Percentiles rank a stretch among this genome's conserved stretches.
These are phyloP conservation scores for Aphanomyces astaci DNA, from an alignment of 352 stramenopile genomes.

Conservation along the genomic window DNA sequence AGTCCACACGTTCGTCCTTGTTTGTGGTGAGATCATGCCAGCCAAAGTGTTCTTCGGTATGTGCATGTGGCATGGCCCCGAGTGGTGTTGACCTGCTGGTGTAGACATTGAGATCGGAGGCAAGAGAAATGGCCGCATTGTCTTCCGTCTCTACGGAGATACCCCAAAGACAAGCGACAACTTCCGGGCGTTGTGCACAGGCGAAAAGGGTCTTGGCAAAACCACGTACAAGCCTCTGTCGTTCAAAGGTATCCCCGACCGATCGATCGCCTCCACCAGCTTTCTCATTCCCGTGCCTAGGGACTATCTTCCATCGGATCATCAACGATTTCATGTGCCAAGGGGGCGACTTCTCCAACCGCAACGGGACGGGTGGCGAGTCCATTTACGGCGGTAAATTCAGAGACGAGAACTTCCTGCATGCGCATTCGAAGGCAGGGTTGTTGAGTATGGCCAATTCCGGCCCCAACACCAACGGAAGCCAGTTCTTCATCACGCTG, in stretches of 20 bases:
- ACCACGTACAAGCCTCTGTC: constrained; percentile 72
- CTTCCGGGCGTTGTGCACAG: constrained; percentile 52
- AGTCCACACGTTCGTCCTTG: too few species aligned
- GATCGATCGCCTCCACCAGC: too few species aligned
- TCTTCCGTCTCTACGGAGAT: constrained; percentile 77
- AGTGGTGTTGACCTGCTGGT: too few species aligned
- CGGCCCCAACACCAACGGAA: constrained; percentile 94
- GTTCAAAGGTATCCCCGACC: constrained; percentile 84
- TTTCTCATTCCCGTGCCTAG: too few species aligned
- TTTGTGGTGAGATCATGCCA: too few species aligned
- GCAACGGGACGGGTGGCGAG: constrained; percentile 88
- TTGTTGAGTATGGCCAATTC: constrained; percentile 95
- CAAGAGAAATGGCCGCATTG: constrained; percentile 93
- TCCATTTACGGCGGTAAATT: constrained; percentile 95
- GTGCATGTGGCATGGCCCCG: too few species aligned
- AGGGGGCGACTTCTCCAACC: constrained; percentile 80
- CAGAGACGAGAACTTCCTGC: constrained; percentile 94
- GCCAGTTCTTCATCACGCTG: constrained; percentile 96
- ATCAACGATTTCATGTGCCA: constrained; percentile 84
- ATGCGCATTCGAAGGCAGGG: constrained; percentile 87
- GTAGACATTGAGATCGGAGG: too few species aligned
- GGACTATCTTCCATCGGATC: constrained; percentile 82
- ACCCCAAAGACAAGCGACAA: constrained; percentile 60
- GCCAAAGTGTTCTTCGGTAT: too few species aligned
- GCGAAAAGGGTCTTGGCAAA: constrained; percentile 48